Evolutionary conservation across 73 alveolate species (phyloP).

Genomic region (Tetrahymena thermophila): DNA sequence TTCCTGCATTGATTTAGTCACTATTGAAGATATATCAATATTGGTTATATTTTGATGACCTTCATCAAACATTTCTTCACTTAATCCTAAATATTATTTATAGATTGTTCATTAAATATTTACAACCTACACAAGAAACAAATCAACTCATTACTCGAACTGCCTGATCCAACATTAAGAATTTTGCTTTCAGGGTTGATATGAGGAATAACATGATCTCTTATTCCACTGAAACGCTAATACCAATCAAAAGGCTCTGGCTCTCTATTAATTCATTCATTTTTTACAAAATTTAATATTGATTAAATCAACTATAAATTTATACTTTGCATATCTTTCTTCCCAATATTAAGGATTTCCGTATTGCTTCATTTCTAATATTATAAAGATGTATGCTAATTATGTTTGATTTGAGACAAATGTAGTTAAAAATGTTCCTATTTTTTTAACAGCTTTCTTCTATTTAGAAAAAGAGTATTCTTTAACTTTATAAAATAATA

Average conservation of each 20-base stretch:
- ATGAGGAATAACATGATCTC: constrained; percentile 82
- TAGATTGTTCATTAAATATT: background rate
- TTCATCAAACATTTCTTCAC: constrained; percentile 97
- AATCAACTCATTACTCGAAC: constrained; percentile 55
- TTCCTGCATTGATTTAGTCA: constrained; percentile 88
- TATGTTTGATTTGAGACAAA: background rate
- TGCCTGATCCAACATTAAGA: constrained; percentile 93
- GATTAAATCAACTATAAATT: too few relatives aligned
- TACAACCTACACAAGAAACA: background rate
- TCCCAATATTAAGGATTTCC: constrained; percentile 98
- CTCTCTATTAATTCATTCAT: constrained; percentile 45
- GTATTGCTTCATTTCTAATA: constrained; percentile 74
- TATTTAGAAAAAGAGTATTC: background rate
- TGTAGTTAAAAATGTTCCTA: background rate
- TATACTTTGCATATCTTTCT: constrained; percentile 88
- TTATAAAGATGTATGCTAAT: background rate
- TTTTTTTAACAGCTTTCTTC: background rate
- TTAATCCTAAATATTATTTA: constrained; percentile 49
- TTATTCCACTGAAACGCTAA: constrained; percentile 88
- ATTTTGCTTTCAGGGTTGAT: constrained; percentile 80
- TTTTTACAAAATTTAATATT: too few relatives aligned
- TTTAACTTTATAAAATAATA: background rate
- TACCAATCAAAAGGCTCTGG: constrained; percentile 97
- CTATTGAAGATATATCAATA: constrained; percentile 87
- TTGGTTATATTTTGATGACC: constrained; percentile 90